Conservation (phyloP, 495 filamentous ascomycete genomes). For the Hypoxylon rickii region DNA sequence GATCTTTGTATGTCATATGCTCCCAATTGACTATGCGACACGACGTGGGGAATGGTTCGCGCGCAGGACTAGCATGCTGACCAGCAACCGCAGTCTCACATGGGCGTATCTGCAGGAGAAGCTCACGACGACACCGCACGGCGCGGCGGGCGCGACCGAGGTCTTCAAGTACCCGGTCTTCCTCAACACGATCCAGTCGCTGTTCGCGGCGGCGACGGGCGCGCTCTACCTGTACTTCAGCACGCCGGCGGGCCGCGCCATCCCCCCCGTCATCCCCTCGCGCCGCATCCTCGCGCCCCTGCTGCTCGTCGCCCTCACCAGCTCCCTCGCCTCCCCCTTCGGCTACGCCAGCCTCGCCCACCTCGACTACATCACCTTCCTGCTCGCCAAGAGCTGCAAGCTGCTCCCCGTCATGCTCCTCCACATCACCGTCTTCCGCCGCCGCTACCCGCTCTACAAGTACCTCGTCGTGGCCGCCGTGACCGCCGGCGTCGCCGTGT, state of each 20-base stretch:
- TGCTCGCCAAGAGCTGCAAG: slow-evolving; percentile 97
- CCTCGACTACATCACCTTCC: slow-evolving; percentile 98
- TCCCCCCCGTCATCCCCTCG: slow-evolving; percentile 76
- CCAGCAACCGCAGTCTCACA: slow-evolving; percentile 73
- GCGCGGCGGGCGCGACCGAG: slow-evolving; percentile 58
- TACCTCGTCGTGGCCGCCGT: slow-evolving; percentile 91
- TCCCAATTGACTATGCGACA: not conserved
- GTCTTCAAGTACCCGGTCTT: slow-evolving; percentile 92
- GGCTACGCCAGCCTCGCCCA: slow-evolving; percentile 92
- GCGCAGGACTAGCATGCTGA: too few species aligned
- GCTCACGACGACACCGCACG: slow-evolving; percentile 93
- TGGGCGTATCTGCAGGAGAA: slow-evolving; percentile 98
- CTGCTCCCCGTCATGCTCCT: slow-evolving; percentile 96
- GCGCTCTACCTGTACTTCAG: slow-evolving; percentile 77
- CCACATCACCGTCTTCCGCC: slow-evolving; percentile 89
- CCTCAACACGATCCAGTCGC: slow-evolving; percentile 93
- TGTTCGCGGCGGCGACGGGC: slow-evolving; percentile 81
- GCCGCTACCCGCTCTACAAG: slow-evolving; percentile 92
- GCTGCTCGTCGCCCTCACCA: slow-evolving; percentile 81
- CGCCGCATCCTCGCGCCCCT: slow-evolving; percentile 75
- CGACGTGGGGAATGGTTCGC: not conserved
- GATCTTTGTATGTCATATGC: slow-evolving; percentile 77
- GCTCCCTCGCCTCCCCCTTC: slow-evolving; percentile 88
- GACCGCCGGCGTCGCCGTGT: slow-evolving; percentile 89
- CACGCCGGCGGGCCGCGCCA: slow-evolving; percentile 53